These are phyloP conservation scores for Colletotrichum neosansevieriae DNA, from an alignment of 2,329 filamentous ascomycete species.

Conservation along the genomic window DNA sequence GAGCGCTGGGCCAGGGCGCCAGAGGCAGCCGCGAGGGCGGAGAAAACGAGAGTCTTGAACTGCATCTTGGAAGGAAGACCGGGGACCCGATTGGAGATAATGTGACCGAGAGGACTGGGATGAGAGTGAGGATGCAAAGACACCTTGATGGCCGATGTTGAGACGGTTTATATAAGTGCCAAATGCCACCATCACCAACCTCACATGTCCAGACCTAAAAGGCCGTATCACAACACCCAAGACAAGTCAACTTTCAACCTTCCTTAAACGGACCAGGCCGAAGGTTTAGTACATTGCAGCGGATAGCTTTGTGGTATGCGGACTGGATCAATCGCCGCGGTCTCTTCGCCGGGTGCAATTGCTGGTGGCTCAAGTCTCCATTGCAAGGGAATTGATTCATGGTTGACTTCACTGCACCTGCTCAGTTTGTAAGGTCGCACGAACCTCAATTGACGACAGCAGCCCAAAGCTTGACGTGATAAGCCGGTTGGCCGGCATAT, in stretches of 20 bases:
- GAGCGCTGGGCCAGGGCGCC: slow-evolving; percentile 35
- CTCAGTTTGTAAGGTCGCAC: slow-evolving; percentile 22
- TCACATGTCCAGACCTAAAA: not conserved
- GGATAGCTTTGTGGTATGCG: not conserved
- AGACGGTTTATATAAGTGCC: slow-evolving; percentile 26
- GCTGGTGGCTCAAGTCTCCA: slow-evolving; percentile 9
- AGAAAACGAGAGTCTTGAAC: slow-evolving; percentile 35
- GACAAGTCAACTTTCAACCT: slow-evolving; percentile 17
- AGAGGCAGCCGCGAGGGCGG: slow-evolving; percentile 35
- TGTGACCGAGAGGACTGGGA: slow-evolving; percentile 22
- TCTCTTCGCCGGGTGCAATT: not conserved
- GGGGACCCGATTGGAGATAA: slow-evolving; percentile 25
- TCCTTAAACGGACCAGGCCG: slow-evolving; percentile 28
- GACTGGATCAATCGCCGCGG: slow-evolving; percentile 23
- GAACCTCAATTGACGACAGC: slow-evolving; percentile 25
- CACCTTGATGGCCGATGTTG: slow-evolving; percentile 32
- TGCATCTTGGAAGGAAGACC: slow-evolving; percentile 29
- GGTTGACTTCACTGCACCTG: slow-evolving; percentile 2
- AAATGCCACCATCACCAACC: not conserved
- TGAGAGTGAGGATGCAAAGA: slow-evolving; percentile 8
- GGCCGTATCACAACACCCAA: not conserved
- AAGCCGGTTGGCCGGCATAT: slow-evolving; percentile 22
- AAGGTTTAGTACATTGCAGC: not conserved
- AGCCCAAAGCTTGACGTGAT: slow-evolving; percentile 17
- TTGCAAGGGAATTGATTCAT: slow-evolving; percentile 9